Percentiles rank a stretch among this genome's conserved stretches.
phyloP scores from a whole-genome alignment of 768 basidiomycete genomes.

The Macrolepiota dolichaula region DNA sequence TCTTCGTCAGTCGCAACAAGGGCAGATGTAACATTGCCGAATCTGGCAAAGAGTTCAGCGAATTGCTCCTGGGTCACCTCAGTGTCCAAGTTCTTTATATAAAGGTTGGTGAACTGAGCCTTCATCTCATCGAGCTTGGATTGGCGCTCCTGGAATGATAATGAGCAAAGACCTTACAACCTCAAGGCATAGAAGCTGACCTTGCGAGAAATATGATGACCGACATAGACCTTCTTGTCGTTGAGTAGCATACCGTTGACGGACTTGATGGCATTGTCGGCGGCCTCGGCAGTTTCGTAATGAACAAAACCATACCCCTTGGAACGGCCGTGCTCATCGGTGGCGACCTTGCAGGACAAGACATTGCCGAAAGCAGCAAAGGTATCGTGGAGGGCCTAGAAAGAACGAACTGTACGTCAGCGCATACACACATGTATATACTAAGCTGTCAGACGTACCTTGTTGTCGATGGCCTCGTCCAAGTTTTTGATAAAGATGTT shows the following conservation, averaged over 20 bases:
- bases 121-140: slow-evolving; percentile 98
- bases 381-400: slow-evolving; percentile 95
- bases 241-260: slow-evolving; percentile 99
- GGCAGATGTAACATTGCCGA: slow-evolving; percentile 86
- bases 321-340: slow-evolving; percentile 91
- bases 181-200: slow-evolving; percentile 31
- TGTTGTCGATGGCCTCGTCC: slow-evolving; percentile 96
- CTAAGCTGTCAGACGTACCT: slow-evolving; percentile 42
- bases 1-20: slow-evolving; percentile 80
- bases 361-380: slow-evolving; percentile 99
- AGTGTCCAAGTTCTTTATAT: slow-evolving; percentile 93
- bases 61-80: slow-evolving; percentile 88
- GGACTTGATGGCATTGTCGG: slow-evolving; percentile 93
- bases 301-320: slow-evolving; percentile 99
- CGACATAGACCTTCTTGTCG: slow-evolving; percentile 99
- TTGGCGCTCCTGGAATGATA: slow-evolving; percentile 75
- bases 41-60: slow-evolving; percentile 70
- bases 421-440: background rate
- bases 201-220: slow-evolving; percentile 96
- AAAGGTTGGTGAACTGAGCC: slow-evolving; percentile 96
- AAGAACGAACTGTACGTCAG: background rate
- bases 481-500: slow-evolving; percentile 99
- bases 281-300: slow-evolving; percentile 96
- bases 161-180: background rate
- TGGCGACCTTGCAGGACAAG: slow-evolving; percentile 98